Conservation (phyloP, 2,329 filamentous ascomycete species). For the Fusarium tricinctum region DNA sequence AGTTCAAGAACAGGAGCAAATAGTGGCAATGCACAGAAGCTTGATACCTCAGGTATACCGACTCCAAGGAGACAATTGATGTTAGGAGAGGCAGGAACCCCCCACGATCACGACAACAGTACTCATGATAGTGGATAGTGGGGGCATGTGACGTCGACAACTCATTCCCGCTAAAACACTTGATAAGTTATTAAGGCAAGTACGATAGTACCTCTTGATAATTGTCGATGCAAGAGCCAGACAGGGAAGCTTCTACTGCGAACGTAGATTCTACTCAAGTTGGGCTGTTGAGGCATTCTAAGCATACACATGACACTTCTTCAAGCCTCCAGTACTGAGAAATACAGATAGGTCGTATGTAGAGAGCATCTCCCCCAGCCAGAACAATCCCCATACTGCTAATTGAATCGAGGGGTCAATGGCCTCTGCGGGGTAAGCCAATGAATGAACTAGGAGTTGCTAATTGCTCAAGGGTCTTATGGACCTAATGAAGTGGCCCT, state of each 20-base stretch:
- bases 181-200: not conserved
- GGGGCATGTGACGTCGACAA: slow-evolving; percentile 41
- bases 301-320: not conserved
- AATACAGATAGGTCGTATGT: too few relatives aligned
- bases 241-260: not conserved
- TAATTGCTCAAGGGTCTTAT: not conserved
- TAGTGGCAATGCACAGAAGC: slow-evolving; percentile 7
- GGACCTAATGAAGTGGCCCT: slow-evolving; percentile 17
- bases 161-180: not conserved
- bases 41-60: not conserved
- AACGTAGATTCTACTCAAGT: not conserved
- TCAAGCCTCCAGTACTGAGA: too few relatives aligned
- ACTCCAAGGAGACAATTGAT: not conserved
- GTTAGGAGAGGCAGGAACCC: slow-evolving; percentile 10
- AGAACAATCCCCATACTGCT: not conserved
- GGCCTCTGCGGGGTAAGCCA: slow-evolving; percentile 11
- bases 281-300: not conserved
- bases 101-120: slow-evolving; percentile 2
- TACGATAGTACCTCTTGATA: not conserved
- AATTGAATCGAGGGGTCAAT: not conserved
- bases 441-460: not conserved
- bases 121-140: slow-evolving; percentile 29
- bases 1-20: not conserved
- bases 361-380: too few relatives aligned
- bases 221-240: not conserved